These are phyloP conservation scores for Myochromella boudieri DNA, from an alignment of 768 basidiomycete species.

Conservation along the genomic window DNA sequence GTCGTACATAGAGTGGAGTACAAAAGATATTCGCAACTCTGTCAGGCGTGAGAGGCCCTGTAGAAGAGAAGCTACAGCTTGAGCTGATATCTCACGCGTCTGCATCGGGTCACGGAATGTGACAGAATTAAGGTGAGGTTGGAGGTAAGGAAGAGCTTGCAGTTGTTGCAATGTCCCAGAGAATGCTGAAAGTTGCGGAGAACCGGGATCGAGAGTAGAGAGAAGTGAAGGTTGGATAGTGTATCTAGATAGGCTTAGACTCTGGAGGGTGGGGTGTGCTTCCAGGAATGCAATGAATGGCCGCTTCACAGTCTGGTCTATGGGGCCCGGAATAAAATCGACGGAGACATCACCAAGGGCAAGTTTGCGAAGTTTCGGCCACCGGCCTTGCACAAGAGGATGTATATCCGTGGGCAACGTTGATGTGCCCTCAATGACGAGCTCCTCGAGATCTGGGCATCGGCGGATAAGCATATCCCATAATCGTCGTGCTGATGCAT, in stretches of 20 bases:
- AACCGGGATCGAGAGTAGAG: constrained; percentile 40
- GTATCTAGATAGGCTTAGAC: constrained; percentile 50
- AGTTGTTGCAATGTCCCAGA: constrained; percentile 68
- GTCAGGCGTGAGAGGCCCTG: constrained; percentile 53
- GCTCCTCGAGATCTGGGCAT: constrained; percentile 66
- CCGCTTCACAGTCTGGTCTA: constrained; percentile 43
- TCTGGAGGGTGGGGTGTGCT: constrained; percentile 54
- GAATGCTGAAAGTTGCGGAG: constrained; percentile 59
- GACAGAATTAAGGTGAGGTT: constrained; percentile 51
- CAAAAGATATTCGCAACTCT: constrained; percentile 63
- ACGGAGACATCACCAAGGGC: constrained; percentile 66
- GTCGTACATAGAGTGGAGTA: constrained; percentile 73
- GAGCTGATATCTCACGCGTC: constrained; percentile 66
- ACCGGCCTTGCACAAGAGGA: constrained; percentile 57
- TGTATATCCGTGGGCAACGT: constrained; percentile 55
- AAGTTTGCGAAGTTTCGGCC: constrained; percentile 64
- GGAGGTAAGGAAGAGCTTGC: constrained; percentile 55
- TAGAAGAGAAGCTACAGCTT: constrained; percentile 60
- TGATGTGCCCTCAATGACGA: constrained; percentile 55
- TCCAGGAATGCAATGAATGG: constrained; percentile 72
- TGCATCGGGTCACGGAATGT: constrained; percentile 65
- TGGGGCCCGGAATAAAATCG: constrained; percentile 45
- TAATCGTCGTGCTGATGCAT: constrained; percentile 49
- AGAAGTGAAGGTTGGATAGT: constrained; percentile 56
- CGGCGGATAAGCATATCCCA: constrained; percentile 72